A percentile compares a stretch with the other conserved stretches of the same genome.
These are phyloP conservation scores for Pythium sukuiense DNA, from an alignment of 352 stramenopile species.

Conservation along the genomic window DNA sequence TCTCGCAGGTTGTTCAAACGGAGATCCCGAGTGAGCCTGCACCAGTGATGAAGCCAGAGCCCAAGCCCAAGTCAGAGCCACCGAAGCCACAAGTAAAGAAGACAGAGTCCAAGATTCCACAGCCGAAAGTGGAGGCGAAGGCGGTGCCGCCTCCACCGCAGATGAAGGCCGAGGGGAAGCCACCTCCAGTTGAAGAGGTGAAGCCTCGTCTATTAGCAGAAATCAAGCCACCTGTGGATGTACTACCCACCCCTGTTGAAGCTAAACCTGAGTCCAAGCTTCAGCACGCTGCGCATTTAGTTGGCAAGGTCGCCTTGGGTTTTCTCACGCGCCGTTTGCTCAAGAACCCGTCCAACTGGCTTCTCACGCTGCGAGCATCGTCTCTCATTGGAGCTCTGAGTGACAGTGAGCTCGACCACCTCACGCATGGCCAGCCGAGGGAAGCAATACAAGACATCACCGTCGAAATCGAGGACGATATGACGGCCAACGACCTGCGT, in stretches of 20 bases:
- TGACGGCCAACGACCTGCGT: constrained; percentile 65
- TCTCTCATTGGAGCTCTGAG: constrained; percentile 37
- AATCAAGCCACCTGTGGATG: background rate
- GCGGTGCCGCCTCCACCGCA: background rate
- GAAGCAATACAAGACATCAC: constrained; percentile 19
- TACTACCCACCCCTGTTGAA: background rate
- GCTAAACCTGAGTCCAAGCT: constrained; percentile 23
- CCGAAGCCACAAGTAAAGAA: background rate
- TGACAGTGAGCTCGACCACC: constrained; percentile 28
- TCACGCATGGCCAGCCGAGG: constrained; percentile 7
- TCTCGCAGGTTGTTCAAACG: constrained; percentile 36
- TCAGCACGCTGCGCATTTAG: constrained; percentile 40
- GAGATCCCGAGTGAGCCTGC: background rate
- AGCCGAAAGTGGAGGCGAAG: background rate
- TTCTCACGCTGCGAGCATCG: constrained; percentile 37
- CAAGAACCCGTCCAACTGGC: constrained; percentile 51
- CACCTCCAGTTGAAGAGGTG: constrained; percentile 1
- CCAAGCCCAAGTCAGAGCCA: constrained; percentile 8
- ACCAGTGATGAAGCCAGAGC: background rate
- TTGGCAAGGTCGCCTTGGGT: constrained; percentile 54
- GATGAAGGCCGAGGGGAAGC: background rate
- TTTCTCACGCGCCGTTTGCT: constrained; percentile 44
- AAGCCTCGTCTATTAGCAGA: constrained; percentile 6
- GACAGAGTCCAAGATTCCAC: constrained; percentile 9
- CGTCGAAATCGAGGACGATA: constrained; percentile 41